These are phyloP conservation scores for Saccharomycopsis microspora DNA, from an alignment of 805 yeast species.

Conservation along the genomic window DNA sequence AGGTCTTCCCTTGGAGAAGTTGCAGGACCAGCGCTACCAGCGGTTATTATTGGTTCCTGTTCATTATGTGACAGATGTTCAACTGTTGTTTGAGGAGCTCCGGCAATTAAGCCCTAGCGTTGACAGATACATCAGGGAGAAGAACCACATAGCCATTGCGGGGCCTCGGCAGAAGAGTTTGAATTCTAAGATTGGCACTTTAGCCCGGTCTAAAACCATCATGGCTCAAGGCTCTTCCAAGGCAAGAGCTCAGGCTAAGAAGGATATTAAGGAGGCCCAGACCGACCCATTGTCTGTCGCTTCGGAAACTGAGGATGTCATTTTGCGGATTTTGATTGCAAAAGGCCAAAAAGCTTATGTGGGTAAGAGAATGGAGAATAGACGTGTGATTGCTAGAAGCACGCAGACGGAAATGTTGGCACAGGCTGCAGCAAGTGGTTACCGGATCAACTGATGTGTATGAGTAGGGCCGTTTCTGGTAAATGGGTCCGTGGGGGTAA, in stretches of 20 bases:
- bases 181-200: conserved; percentile 31
- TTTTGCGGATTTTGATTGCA: conserved; percentile 60
- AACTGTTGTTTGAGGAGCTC: conserved; percentile 42
- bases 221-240: conserved; percentile 59
- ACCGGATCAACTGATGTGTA: background rate
- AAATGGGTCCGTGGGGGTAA: too few species aligned
- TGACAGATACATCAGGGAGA: conserved; percentile 35
- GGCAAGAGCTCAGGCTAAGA: conserved; percentile 36
- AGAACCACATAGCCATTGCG: conserved; percentile 25
- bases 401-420: conserved; percentile 42
- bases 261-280: conserved; percentile 33
- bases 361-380: conserved; percentile 43
- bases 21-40: conserved; percentile 56
- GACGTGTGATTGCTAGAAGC: conserved; percentile 47
- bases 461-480: too few species aligned
- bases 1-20: conserved; percentile 59
- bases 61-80: conserved; percentile 42
- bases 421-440: conserved; percentile 24
- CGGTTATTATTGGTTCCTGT: conserved; percentile 51
- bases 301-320: conserved; percentile 47
- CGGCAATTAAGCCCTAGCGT: conserved; percentile 47
- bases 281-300: conserved; percentile 30
- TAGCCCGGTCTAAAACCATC: conserved; percentile 56
- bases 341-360: conserved; percentile 45
- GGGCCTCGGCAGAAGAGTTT: background rate